These are phyloP conservation scores for Mycosarcoma maydis DNA, from an alignment of 1,284 basidiomycete genomes.

Conservation along the genomic window DNA sequence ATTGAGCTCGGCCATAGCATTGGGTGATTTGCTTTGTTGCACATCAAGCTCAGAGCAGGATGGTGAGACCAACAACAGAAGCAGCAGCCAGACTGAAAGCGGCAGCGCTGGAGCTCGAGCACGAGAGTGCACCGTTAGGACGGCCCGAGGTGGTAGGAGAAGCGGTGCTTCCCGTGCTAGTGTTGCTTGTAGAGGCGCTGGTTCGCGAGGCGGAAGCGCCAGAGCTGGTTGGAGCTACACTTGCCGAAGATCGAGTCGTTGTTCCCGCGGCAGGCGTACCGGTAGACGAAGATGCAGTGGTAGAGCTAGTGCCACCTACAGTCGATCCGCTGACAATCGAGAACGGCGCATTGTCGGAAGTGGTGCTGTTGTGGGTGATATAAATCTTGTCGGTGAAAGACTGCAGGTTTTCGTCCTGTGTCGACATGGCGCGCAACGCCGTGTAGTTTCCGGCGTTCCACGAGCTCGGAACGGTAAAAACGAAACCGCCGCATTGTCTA, in stretches of 20 bases:
- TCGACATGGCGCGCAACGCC: constrained; percentile 38
- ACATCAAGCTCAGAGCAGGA: constrained; percentile 15
- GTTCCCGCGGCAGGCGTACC: constrained; percentile 11
- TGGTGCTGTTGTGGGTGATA: constrained; percentile 42
- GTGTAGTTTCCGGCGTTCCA: constrained; percentile 55
- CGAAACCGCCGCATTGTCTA: constrained; percentile 48
- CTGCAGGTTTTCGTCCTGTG: constrained; percentile 33
- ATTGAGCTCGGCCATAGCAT: no score
- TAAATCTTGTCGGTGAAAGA: constrained; percentile 57
- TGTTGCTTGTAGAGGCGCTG: constrained; percentile 11
- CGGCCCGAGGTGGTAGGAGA: constrained; percentile 4
- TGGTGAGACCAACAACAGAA: constrained; percentile 15
- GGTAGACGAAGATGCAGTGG: constrained; percentile 18
- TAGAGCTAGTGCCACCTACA: constrained; percentile 5
- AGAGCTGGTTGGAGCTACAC: constrained; percentile 2
- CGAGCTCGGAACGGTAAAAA: constrained; percentile 50
- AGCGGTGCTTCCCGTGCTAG: no score
- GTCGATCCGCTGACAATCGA: constrained; percentile 31
- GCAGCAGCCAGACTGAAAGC: constrained; percentile 9
- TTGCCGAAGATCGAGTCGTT: constrained; percentile 8
- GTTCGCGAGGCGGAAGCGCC: constrained; percentile 11
- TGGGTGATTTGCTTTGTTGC: no score
- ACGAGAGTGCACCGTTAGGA: constrained; percentile 23
- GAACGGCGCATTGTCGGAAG: constrained; percentile 16
- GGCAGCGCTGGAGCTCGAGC: not conserved